phyloP scores from a whole-genome alignment of 2,329 filamentous ascomycete species.

The Leptographium wingfieldii region DNA sequence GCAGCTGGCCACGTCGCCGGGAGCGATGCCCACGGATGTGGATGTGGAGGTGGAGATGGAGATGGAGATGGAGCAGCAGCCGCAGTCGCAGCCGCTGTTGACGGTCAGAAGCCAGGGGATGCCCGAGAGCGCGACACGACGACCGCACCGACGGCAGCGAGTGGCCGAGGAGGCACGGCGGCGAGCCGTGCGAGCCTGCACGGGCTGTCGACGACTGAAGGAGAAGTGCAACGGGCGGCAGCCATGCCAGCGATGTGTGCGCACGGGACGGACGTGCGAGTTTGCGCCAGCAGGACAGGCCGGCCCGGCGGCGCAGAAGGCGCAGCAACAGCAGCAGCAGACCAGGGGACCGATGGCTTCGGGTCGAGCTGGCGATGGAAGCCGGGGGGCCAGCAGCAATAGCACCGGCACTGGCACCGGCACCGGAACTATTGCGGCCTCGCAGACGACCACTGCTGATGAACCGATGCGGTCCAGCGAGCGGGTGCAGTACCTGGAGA shows the following conservation, averaged over 20 bases:
- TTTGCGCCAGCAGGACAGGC: slow-evolving; percentile 18
- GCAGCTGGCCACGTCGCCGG: not conserved
- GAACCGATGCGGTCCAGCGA: not conserved
- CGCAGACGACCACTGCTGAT: not conserved
- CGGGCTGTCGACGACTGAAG: slow-evolving; percentile 11
- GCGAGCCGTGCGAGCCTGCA: slow-evolving; percentile 4
- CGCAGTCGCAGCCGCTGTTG: not conserved
- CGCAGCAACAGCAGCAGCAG: not conserved
- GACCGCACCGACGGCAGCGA: slow-evolving; percentile 1
- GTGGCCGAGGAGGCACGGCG: slow-evolving; percentile 4
- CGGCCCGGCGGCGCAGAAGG: not conserved
- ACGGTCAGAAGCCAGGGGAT: too few species aligned
- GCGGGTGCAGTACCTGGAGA: slow-evolving; percentile 7
- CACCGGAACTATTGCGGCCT: not conserved
- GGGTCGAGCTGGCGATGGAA: not conserved
- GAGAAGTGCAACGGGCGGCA: slow-evolving; percentile 13
- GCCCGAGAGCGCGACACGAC: not conserved
- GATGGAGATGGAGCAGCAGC: too few species aligned
- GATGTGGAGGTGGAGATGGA: not conserved
- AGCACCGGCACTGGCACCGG: not conserved
- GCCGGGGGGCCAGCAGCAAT: not conserved
- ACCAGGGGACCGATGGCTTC: not conserved
- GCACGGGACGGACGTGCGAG: slow-evolving; percentile 10
- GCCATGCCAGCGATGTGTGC: slow-evolving; percentile 11
- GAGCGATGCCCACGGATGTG: not conserved